Evolutionary conservation across 768 basidiomycete genomes (phyloP), one percentile per base, ranked within the genome.

Genomic region (Serendipita sp.): DNA sequence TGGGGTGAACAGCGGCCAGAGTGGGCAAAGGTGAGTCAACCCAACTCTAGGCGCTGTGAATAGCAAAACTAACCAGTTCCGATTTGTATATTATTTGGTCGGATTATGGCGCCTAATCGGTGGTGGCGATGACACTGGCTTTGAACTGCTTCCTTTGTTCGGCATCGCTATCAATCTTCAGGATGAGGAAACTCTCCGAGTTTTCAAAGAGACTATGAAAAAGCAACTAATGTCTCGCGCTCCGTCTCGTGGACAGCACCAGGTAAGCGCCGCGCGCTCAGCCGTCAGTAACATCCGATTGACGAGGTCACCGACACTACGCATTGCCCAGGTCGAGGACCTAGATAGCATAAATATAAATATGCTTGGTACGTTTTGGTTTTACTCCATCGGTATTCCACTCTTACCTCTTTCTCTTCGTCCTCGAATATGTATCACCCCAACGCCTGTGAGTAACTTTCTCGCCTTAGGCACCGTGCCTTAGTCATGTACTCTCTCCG

Each of bases 131-230:
- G 48, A 32, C n/a, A 5, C 48, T 46, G 30, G 7, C 48, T 18
- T 5, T 18, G 7, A 51, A 51, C n/a, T n/a, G 18, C n/a, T 51
- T 51, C 48, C 18, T 18, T 32, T 51, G 48, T 18, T 51, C 8
- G 48, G 8, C 5, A 8, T n/a, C 8, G 8, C n/a, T 8, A 8
- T n/a, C 5, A 23, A n/a, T 60, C 36, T 36, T 23, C 36, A 60
- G 56, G 56, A 60, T 60, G 56, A 60, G 35, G 56, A 60, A 60
- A 60, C 23, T 8, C 56, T 60, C 56, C 56, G 36, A 60, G 35
- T n/a, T 34, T 60, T 60, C 56, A 60, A 32, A 36, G 36, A 38
- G 30, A n/a, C 56, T 8, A 60, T 60, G 16, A 60, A 60, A n/a
- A 23, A 35, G 10, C 56, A 60, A 60, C 36, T 60, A n/a, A 60